Percentiles rank a stretch among this genome's conserved stretches.
phyloP scores from a whole-genome alignment of 352 stramenopile genomes.

The Peronospora destructor region DNA sequence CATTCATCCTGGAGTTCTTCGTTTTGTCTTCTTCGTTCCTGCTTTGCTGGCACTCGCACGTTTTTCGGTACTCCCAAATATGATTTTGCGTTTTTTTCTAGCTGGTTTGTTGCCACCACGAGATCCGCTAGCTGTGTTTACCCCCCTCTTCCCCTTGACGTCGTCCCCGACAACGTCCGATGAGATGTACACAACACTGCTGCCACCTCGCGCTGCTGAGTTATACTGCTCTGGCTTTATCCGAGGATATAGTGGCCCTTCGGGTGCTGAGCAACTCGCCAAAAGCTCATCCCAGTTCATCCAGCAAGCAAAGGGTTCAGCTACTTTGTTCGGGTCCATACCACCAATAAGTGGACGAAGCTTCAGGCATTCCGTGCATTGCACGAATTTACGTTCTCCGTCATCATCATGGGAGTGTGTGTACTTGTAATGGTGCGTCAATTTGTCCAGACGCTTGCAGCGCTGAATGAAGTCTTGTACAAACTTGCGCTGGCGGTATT shows the following conservation, averaged over 20 bases:
- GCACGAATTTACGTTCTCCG: conserved; percentile 58
- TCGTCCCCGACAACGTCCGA: conserved; percentile 3
- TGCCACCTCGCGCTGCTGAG: conserved; percentile 1
- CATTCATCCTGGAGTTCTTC: conserved; percentile 17
- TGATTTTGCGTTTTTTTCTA: conserved; percentile 25
- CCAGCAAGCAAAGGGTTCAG: conserved; percentile 77
- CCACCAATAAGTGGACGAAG: conserved; percentile 60
- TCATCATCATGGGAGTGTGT: conserved; percentile 52
- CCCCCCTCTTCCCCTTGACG: conserved; percentile 6
- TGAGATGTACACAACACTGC: background rate
- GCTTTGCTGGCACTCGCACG: conserved; percentile 1
- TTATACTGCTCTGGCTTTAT: conserved; percentile 8
- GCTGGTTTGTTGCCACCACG: conserved; percentile 12
- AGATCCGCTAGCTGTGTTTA: conserved; percentile 1
- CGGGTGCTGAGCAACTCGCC: conserved; percentile 67
- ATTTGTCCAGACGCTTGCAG: conserved; percentile 73
- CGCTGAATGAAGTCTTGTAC: conserved; percentile 57
- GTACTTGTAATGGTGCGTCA: conserved; percentile 56
- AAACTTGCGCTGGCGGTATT: conserved; percentile 65
- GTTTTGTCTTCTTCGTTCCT: conserved; percentile 18
- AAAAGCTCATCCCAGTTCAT: conserved; percentile 82
- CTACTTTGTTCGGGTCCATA: conserved; percentile 62
- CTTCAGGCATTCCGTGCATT: conserved; percentile 70
- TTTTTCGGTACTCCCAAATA: conserved; percentile 7
- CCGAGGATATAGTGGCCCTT: conserved; percentile 32